Evolutionary conservation across 768 basidiomycete genomes (phyloP), one percentile per base, ranked within the genome.

Genomic region (Lactarius akahatsu): DNA sequence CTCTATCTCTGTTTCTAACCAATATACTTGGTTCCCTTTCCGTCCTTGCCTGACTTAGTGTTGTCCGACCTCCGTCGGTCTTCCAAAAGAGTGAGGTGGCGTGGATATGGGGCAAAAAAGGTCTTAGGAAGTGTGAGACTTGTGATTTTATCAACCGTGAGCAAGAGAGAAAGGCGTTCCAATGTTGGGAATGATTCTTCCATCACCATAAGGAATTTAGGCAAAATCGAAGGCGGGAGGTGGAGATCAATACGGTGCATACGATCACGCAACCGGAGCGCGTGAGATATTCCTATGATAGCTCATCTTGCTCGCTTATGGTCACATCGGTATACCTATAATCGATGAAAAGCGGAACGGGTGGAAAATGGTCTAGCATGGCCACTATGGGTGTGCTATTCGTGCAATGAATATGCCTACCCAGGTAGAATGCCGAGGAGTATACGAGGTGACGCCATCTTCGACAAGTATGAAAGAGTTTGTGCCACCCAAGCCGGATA

Each of bases 381-480:
- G 30, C 26, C 15, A 32, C 54, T 15, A 55, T 9, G 9, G 54
- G 54, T 1, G 28, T 55, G 6, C 54, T 28, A 32, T 15, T 28
- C 1, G 54, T 55, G 54, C 45, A 45, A 2, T 3, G 45, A 10
- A 45, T 45, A n/a, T n/a, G n/a, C 45, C n/a, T n/a, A 9, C 45
- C 45, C 8, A 45, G 45, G 20, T 45, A 20, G n/a, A n/a, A n/a
- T 45, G 45, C n/a, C 2, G 45, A 45, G 0, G 11, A 6, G 32
- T 16, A 16, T 26, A 63, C 41, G 32, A 56, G 20, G 34, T 23
- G 15, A 40, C 62, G 55, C 62, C 62, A 63, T 32, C 30, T 63
- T 57, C 30, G 62, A 57, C 62, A 63, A n/a, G 57, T 55, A 16
- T 63, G 62, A 10, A 55, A 57, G 62, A 63, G 62, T 9, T 63